Conservation (phyloP, 331 rosid species). For the Malus hybrid region DNA sequence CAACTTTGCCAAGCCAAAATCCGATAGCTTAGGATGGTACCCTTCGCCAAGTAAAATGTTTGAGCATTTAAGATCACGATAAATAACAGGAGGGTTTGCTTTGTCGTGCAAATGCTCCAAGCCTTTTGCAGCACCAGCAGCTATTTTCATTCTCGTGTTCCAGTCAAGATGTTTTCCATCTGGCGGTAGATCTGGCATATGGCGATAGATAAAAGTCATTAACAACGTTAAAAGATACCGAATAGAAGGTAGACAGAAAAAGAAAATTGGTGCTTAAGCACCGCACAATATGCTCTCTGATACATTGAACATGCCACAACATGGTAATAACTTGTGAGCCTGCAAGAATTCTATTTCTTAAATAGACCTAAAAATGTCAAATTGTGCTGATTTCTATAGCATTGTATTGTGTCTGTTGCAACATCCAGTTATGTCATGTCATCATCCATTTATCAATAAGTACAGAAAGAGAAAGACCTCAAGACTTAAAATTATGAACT, state of each 20-base stretch:
- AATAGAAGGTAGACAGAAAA: not conserved
- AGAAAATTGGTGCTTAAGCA: not conserved
- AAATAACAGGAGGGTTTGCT: slow-evolving; percentile 40
- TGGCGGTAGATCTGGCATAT: slow-evolving; percentile 26
- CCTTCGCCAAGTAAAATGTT: slow-evolving; percentile 32
- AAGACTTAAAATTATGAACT: not conserved
- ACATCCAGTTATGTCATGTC: not conserved
- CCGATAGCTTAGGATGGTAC: slow-evolving; percentile 33
- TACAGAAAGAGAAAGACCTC: too few species aligned
- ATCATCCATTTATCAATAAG: too few species aligned
- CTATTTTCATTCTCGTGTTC: slow-evolving; percentile 37
- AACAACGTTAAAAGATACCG: not conserved
- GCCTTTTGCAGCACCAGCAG: slow-evolving; percentile 38
- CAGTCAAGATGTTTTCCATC: slow-evolving; percentile 32
- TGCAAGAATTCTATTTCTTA: not conserved
- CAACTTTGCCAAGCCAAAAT: slow-evolving; percentile 38
- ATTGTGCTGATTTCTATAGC: too few species aligned
- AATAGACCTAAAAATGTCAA: too few species aligned
- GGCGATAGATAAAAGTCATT: not conserved
- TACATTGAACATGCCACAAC: not conserved
- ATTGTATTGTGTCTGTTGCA: not conserved
- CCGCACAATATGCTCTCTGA: not conserved
- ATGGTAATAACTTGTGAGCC: not conserved
- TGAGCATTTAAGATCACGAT: slow-evolving; percentile 38
- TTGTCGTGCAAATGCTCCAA: slow-evolving; percentile 38